Evolutionary conservation across 768 basidiomycete genomes (phyloP).

Genomic region (Suillus placidus): DNA sequence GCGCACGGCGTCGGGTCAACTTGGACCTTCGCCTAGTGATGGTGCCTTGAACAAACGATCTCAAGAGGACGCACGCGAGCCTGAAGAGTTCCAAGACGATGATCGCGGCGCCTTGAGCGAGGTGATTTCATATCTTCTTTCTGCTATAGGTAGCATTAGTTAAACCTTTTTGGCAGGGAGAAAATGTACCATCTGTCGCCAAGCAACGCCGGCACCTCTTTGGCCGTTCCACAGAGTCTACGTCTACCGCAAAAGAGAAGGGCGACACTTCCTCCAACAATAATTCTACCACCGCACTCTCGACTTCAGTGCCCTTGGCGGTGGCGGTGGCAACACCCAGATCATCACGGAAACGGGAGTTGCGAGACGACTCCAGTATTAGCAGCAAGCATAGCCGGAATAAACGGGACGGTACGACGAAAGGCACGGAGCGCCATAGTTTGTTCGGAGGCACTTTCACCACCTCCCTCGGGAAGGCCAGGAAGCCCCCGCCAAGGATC

Average conservation of each 20-base stretch:
- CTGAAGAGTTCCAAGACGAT: constrained; percentile 41
- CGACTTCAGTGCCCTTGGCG: constrained; percentile 24
- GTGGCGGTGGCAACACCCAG: constrained; percentile 25
- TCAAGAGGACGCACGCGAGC: constrained; percentile 40
- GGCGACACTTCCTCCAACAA: constrained; percentile 29
- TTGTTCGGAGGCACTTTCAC: constrained; percentile 76
- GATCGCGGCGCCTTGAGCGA: constrained; percentile 69
- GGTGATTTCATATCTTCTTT: constrained; percentile 42
- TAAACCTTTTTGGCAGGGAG: constrained; percentile 44
- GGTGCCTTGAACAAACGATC: constrained; percentile 46
- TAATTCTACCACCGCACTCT: constrained; percentile 28
- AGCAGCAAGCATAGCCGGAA: constrained; percentile 41
- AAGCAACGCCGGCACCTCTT: constrained; percentile 59
- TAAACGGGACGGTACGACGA: constrained; percentile 53
- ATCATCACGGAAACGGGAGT: constrained; percentile 22
- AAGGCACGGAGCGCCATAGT: constrained; percentile 64
- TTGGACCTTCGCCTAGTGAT: constrained; percentile 65
- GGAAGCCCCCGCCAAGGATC: constrained; percentile 84
- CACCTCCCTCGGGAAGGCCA: constrained; percentile 60
- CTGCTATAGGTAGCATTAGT: constrained; percentile 5
- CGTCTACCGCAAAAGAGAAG: constrained; percentile 35
- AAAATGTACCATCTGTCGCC: constrained; percentile 41
- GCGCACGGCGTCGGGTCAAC: constrained; percentile 53
- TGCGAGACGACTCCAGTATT: constrained; percentile 27
- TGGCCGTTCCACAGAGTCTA: constrained; percentile 53